Evolutionary conservation across 306 rosid species (phyloP).

Genomic region (Vigna nakashimae): DNA sequence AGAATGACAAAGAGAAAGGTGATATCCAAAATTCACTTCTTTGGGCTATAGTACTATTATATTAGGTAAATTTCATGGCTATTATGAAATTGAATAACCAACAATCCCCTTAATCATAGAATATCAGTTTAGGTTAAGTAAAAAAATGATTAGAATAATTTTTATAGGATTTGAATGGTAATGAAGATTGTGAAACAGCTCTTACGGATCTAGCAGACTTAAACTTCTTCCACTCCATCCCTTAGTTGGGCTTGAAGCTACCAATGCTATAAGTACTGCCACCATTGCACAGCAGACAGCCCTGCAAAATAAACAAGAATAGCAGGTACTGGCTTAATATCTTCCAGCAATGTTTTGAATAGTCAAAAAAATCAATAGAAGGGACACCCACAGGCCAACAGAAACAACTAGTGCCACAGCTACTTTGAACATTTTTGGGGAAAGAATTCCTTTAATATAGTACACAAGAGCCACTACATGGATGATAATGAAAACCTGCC

Average conservation of each 20-base stretch:
- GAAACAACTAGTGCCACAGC: constrained; percentile 87
- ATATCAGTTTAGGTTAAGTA: constrained; percentile 1
- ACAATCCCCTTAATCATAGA: constrained; percentile 39
- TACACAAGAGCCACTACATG: constrained; percentile 97
- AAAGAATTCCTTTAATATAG: constrained; percentile 88
- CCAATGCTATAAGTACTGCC: constrained; percentile 89
- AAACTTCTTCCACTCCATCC: constrained; percentile 99
- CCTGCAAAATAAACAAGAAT: constrained; percentile 64
- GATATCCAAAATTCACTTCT: not conserved
- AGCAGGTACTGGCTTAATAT: constrained; percentile 42
- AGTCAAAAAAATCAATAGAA: constrained; percentile 35
- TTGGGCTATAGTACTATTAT: constrained; percentile 25
- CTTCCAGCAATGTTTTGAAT: constrained; percentile 31
- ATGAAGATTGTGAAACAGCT: constrained; percentile 45
- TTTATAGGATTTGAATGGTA: not conserved
- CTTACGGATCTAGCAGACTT: constrained; percentile 96
- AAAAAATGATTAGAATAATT: not conserved
- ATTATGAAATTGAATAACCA: constrained; percentile 34
- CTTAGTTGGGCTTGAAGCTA: constrained; percentile 97
- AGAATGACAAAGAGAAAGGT: constrained; percentile 17
- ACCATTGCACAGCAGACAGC: constrained; percentile 70
- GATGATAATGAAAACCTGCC: constrained; percentile 92
- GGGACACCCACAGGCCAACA: constrained; percentile 79
- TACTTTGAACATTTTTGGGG: constrained; percentile 93
- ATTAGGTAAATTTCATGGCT: not conserved